Evolutionary conservation across 768 basidiomycete genomes (phyloP).

Genomic region (Russula olivacea): DNA sequence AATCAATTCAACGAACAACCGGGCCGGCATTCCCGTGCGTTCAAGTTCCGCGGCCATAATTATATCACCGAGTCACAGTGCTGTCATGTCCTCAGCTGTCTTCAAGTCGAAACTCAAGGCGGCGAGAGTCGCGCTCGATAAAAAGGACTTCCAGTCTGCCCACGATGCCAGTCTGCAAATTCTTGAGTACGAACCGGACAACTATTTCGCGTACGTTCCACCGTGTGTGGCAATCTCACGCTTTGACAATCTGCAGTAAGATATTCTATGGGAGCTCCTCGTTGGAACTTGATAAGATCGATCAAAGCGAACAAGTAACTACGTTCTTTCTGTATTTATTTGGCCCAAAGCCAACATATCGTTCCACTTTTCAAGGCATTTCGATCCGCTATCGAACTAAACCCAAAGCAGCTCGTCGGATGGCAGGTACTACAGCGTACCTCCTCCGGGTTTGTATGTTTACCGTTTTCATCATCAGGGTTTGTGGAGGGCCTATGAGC

Average conservation of each 20-base stretch:
- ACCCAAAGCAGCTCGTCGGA: slow-evolving; percentile 66
- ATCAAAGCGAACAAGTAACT: slow-evolving; percentile 82
- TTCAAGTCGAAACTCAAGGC: slow-evolving; percentile 72
- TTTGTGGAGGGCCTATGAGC: slow-evolving; percentile 66
- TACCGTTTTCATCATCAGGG: slow-evolving; percentile 44
- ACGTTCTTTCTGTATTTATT: slow-evolving; percentile 4
- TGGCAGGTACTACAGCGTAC: slow-evolving; percentile 59
- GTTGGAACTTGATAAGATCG: slow-evolving; percentile 63
- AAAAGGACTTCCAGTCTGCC: slow-evolving; percentile 68
- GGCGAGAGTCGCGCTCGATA: slow-evolving; percentile 66
- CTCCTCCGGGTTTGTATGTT: neutral
- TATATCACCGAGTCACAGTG: no score
- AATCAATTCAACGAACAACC: no score
- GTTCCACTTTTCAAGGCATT: slow-evolving; percentile 54
- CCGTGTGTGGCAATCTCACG: neutral
- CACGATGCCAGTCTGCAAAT: slow-evolving; percentile 60
- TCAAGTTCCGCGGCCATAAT: neutral
- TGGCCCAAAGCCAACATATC: slow-evolving; percentile 24
- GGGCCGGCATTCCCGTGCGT: neutral
- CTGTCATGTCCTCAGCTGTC: slow-evolving; percentile 32
- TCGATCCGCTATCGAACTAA: slow-evolving; percentile 64
- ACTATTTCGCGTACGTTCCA: slow-evolving; percentile 77
- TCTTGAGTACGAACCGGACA: slow-evolving; percentile 69
- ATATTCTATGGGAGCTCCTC: slow-evolving; percentile 81
- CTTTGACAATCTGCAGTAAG: slow-evolving; percentile 45